Conservation (phyloP, 2,329 filamentous ascomycete species). For the Aspergillus bombycis region DNA sequence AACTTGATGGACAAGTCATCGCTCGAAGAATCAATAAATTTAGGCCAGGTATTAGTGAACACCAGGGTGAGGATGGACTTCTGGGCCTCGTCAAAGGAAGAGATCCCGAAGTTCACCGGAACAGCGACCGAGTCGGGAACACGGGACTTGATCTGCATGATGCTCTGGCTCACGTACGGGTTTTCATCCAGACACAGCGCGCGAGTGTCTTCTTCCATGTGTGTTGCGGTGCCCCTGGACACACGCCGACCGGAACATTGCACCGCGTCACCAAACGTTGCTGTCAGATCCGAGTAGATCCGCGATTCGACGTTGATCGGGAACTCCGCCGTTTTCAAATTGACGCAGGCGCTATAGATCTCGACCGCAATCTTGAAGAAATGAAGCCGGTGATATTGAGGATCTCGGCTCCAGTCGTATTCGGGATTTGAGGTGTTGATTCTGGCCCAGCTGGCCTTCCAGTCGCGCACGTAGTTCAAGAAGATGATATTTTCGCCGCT, state of each 20-base stretch:
- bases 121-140: neutral
- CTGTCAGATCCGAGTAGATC: neutral
- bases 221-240: neutral
- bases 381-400: neutral
- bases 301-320: neutral
- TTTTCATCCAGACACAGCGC: neutral
- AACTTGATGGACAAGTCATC: neutral
- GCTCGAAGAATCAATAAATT: conserved; percentile 2
- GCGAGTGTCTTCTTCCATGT: neutral
- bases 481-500: neutral
- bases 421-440: neutral
- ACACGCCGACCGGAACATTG: neutral
- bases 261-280: neutral
- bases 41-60: neutral
- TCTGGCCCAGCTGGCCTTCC: neutral
- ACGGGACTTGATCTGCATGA: neutral
- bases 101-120: neutral
- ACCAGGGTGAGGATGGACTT: neutral
- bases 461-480: neutral
- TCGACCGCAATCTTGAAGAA: neutral
- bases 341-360: neutral
- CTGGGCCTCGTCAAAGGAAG: neutral
- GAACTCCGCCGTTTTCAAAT: neutral
- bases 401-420: neutral
- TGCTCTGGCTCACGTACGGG: neutral